Conservation (phyloP, 129 eudicot species). For the Ambrosia artemisiifolia region DNA sequence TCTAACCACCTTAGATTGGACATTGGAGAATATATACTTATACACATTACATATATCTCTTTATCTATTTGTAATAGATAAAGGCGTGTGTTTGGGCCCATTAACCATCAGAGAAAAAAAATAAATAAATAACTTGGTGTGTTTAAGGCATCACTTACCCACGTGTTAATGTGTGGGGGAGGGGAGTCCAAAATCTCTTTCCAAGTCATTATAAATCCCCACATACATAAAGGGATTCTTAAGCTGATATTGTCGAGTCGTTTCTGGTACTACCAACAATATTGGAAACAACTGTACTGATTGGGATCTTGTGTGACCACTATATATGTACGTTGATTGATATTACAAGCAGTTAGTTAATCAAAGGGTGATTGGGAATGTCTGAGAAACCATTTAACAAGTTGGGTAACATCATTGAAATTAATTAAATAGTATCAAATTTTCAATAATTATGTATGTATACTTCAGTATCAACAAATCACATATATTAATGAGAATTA, state of each 20-base stretch:
- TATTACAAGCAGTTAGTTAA: not conserved
- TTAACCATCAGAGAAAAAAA: conserved; percentile 12
- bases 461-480: no score
- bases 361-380: no score
- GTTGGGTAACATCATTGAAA: no score
- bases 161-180: conserved; percentile 25
- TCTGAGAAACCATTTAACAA: no score
- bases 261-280: not conserved
- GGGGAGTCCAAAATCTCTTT: not conserved
- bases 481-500: no score
- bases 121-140: no score
- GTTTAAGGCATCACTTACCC: conserved; percentile 23
- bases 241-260: conserved; percentile 7
- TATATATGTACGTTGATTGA: conserved; percentile 18
- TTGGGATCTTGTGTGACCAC: not conserved
- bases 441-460: no score
- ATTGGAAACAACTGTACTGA: not conserved
- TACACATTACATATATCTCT: not conserved
- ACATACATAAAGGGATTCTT: conserved; percentile 11
- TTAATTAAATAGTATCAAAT: no score
- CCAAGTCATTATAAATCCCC: not conserved
- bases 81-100: conserved; percentile 8
- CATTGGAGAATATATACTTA: conserved; percentile 19
- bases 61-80: not conserved
- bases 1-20: conserved; percentile 6